Base-by-base conservation (phyloP, 176 grass and related monocot genomes). In the Oryza meridionalis region DNA sequence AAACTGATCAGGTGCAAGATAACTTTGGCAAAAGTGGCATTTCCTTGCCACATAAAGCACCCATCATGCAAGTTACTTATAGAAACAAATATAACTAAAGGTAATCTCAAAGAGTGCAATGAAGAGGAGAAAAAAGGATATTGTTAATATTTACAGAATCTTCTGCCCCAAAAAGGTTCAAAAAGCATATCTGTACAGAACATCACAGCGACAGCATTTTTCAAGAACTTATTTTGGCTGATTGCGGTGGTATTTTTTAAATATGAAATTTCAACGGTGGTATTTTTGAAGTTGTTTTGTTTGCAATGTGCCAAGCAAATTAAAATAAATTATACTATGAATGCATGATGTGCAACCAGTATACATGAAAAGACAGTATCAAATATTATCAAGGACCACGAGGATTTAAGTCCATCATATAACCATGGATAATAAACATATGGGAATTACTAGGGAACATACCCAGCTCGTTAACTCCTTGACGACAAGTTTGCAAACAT, bases 381-480 rank as follows among this genome's bases (percentile, higher is more conserved):
- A 64, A 49, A 87, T 50, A 50, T 49, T 82, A 44, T 19, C 14
- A 32, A 67, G 16, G 40, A 81, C 37, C 40, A 65, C 4, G 63
- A 19, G 6, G n/a, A 42, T 9, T 74, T 26, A 55, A 22, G 71
- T 9, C 13, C 27, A 90, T 67, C 8, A 85, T 77, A 38, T 80
- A 86, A 85, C 42, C 13, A 16, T 84, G 50, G 65, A 40, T 26
- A 90, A 91, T 79, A 77, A 74, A 65, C 4, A 77, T 5, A 70
- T 86, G 49, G 62, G 17, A 81, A 11, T 26, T 85, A 32, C 40
- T 4, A 75, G 63, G 69, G 68, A 47, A 83, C 79, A 77, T 92
- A 98, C 92, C 95, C 92, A 98, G 69, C 85, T 95, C n/a, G 95
- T 98, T 77, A 98, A 72, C 88, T 95, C 95, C 88, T 95, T 95